Evolutionary conservation across 768 basidiomycete species (phyloP).

Genomic region (Termitomyces sp.): DNA sequence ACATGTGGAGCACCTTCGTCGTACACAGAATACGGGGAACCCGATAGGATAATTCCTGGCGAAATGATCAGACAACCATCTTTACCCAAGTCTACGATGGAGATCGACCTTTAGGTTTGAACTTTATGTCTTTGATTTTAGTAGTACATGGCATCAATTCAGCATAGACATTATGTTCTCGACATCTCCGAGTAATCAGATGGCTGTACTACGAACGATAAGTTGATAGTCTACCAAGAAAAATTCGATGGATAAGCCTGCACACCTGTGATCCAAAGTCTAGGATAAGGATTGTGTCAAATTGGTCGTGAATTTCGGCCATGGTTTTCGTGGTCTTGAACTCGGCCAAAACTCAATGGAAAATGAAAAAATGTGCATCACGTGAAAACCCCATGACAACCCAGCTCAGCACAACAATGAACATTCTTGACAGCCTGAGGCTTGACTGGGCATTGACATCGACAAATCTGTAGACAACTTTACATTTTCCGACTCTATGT

Average conservation of each 20-base stretch:
- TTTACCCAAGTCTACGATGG: neutral
- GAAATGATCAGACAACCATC: neutral
- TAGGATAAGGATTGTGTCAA: slow-evolving; percentile 92
- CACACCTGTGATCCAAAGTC: slow-evolving; percentile 96
- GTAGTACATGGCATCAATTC: slow-evolving; percentile 97
- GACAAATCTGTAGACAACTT: neutral
- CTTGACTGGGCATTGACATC: no score
- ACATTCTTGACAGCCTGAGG: no score
- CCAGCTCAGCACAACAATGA: no score
- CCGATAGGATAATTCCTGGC: slow-evolving; percentile 89
- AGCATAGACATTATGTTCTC: slow-evolving; percentile 95
- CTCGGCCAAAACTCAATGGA: neutral
- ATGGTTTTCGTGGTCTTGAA: slow-evolving; percentile 26
- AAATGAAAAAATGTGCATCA: slow-evolving; percentile 5
- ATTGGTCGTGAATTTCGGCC: slow-evolving; percentile 91
- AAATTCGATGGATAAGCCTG: neutral
- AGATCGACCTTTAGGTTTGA: slow-evolving; percentile 85
- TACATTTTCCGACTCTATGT: neutral
- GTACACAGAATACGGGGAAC: slow-evolving; percentile 98
- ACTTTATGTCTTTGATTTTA: slow-evolving; percentile 78
- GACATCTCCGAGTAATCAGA: slow-evolving; percentile 94
- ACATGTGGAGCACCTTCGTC: slow-evolving; percentile 90
- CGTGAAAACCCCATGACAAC: slow-evolving; percentile 2
- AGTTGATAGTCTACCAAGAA: slow-evolving; percentile 7
- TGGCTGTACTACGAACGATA: slow-evolving; percentile 75